Base-by-base conservation (phyloP, 2,329 filamentous ascomycete genomes). In the Colletotrichum karsti region DNA sequence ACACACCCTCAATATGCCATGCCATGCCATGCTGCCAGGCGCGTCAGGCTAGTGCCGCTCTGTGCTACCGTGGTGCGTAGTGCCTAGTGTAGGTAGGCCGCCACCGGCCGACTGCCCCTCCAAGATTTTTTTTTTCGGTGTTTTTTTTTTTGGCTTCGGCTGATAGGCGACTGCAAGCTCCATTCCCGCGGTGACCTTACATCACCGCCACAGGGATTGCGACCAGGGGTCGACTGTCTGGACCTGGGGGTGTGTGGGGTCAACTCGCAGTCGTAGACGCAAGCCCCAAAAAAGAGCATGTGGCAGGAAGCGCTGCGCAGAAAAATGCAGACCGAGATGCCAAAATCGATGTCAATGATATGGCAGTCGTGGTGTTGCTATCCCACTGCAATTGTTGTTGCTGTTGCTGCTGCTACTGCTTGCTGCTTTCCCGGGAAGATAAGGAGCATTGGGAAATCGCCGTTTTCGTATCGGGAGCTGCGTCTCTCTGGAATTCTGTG, bases 181-280 rank as follows among this genome's bases (percentile, higher is more conserved):
- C 63, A 67, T 66, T 69, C 55, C 63, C 53, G 63, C 64, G 12
- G 67, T 46, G 50, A 68, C 65, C 64, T 70, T 70, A 70, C 68
- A 69, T 70, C 68, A 70, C 68, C 44, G 41, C 55, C 55, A 62
- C 66, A 62, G 66, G 62, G 66, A 56, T 61, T 54, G n/a, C 41
- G 62, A 62, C 66, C 48, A 60, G 63, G 66, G 24, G 55, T 46
- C 58, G 46, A 33, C 37, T 12, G 26, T 58, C 53, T 39, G 41
- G 65, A 48, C 60, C 60, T 65, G 61, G 60, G 60, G 65, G 65
- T 63, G 44, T 64, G 65, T 68, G 65, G 65, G 65, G 65, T 65
- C 61, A 35, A 30, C 44, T 35, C 12, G 65, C 60, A 53, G 65
- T 46, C 46, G 44, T 48, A 64, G 51, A 28, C 65, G 60, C 65